Percentiles rank a stretch among this genome's conserved stretches.
These are phyloP conservation scores for Rosa rugosa DNA, from an alignment of 306 rosid genomes.

Conservation along the genomic window DNA sequence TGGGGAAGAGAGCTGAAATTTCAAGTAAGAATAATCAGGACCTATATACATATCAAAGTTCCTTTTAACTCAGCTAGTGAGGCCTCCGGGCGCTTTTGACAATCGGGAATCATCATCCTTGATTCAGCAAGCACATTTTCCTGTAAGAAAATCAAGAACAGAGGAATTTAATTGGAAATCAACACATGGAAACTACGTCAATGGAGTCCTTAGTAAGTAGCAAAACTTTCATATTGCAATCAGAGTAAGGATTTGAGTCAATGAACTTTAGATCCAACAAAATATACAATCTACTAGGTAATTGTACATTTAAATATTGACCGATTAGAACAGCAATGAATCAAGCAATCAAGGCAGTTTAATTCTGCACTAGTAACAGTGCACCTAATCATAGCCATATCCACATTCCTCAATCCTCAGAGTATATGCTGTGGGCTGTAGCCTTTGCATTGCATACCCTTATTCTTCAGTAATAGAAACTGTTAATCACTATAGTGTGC, in stretches of 20 bases:
- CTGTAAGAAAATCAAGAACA: conserved; percentile 41
- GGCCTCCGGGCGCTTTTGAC: conserved; percentile 79
- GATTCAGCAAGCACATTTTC: conserved; percentile 95
- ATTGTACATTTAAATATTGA: neutral
- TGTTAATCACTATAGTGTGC: neutral
- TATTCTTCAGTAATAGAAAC: neutral
- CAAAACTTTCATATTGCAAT: neutral
- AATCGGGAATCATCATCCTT: conserved; percentile 96
- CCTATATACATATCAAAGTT: conserved; percentile 47
- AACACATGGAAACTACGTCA: neutral
- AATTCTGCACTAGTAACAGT: neutral
- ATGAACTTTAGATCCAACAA: neutral
- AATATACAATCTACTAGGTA: neutral
- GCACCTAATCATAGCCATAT: neutral
- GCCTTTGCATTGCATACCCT: neutral
- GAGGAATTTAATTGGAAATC: conserved; percentile 3
- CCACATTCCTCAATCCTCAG: neutral
- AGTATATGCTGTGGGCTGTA: neutral
- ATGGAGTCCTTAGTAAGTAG: neutral
- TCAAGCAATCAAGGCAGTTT: neutral
- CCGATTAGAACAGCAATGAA: neutral
- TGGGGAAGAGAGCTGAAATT: conserved; percentile 7
- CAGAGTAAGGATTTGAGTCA: neutral
- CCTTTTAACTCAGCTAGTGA: conserved; percentile 70
- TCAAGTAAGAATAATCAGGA: neutral